Conservation (phyloP, 345 rosid genomes). For the Hevea brasiliensis region DNA sequence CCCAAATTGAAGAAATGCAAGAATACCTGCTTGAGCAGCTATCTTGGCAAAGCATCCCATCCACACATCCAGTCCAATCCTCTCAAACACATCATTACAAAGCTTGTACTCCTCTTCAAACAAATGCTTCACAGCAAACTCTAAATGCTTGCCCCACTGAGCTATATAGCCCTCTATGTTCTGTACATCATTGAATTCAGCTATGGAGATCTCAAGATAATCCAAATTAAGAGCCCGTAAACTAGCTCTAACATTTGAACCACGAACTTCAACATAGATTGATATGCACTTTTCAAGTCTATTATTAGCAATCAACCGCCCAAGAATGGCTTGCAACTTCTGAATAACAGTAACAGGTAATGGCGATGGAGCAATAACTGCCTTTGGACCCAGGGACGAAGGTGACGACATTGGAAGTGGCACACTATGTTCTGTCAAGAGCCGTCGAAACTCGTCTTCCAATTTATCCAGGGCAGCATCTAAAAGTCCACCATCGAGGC, state of each 20-base stretch:
- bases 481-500: conserved; percentile 82
- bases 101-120: conserved; percentile 95
- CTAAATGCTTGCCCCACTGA: conserved; percentile 96
- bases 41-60: conserved; percentile 95
- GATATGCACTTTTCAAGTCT: conserved; percentile 78
- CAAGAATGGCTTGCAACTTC: conserved; percentile 86
- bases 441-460: conserved; percentile 71
- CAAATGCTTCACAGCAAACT: conserved; percentile 97
- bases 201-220: conserved; percentile 83
- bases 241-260: conserved; percentile 87
- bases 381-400: conserved; percentile 54
- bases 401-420: conserved; percentile 90
- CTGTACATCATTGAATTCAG: conserved; percentile 87
- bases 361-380: conserved; percentile 85
- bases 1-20: conserved; percentile 91
- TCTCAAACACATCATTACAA: conserved; percentile 93
- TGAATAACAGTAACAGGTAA: conserved; percentile 83
- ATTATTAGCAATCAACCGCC: conserved; percentile 80
- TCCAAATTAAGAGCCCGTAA: conserved; percentile 87
- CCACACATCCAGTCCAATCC: conserved; percentile 80
- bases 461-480: conserved; percentile 80
- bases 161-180: conserved; percentile 82
- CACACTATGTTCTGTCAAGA: conserved; percentile 76
- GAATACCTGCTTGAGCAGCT: conserved; percentile 95
- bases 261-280: conserved; percentile 86